Conservation (phyloP, 129 eudicot species). For the Centrapalus pauciflorus region DNA sequence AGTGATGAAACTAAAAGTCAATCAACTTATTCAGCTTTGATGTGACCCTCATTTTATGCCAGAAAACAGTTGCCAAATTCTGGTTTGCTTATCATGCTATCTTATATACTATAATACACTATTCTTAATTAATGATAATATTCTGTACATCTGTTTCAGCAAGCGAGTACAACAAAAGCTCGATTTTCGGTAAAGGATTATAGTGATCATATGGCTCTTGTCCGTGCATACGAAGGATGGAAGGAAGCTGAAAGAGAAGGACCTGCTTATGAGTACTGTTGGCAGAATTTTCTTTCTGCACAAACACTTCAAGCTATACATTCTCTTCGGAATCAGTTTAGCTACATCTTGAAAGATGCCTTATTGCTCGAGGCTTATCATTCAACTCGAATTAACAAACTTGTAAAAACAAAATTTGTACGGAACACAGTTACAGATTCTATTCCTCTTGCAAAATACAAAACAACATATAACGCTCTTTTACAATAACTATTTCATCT, state of each 20-base stretch:
- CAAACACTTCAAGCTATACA: constrained; percentile 99
- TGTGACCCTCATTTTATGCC: background rate
- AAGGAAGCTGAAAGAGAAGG: constrained; percentile 99
- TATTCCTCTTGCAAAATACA: too few relatives aligned
- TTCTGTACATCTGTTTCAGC: constrained; percentile 37
- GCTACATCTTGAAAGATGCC: constrained; percentile 81
- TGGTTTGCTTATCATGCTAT: constrained; percentile 9
- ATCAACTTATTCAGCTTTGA: background rate
- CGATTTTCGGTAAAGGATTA: constrained; percentile 94
- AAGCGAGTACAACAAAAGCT: constrained; percentile 95
- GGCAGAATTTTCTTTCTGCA: constrained; percentile 94
- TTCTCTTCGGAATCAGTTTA: constrained; percentile 91
- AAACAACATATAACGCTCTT: too few relatives aligned
- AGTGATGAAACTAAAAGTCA: constrained; percentile 26
- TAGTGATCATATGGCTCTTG: constrained; percentile 99
- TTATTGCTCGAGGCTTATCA: constrained; percentile 58
- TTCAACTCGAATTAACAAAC: too few relatives aligned
- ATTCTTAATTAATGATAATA: constrained; percentile 8
- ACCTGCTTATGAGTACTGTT: constrained; percentile 89
- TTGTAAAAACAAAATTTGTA: too few relatives aligned
- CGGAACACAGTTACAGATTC: too few relatives aligned
- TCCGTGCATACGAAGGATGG: constrained; percentile 99
- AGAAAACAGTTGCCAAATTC: constrained; percentile 8
- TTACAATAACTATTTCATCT: too few relatives aligned
- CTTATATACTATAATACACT: constrained; percentile 2